A percentile compares a stretch with the other conserved stretches of the same genome.
phyloP scores from a whole-genome alignment of 805 yeast species.

The Candida sithepensis region DNA sequence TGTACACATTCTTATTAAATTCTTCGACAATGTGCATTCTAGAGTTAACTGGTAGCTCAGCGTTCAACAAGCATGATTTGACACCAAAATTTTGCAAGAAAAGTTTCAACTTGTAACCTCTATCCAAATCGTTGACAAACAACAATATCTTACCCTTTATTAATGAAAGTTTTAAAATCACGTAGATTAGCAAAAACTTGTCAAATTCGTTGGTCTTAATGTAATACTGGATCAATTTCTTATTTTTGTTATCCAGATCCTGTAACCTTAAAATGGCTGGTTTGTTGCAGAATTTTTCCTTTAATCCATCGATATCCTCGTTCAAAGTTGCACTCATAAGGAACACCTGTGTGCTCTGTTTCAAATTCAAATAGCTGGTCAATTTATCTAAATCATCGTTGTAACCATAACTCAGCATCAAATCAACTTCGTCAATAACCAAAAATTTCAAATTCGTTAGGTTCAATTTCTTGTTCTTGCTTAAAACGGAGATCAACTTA shows the following conservation, averaged over 20 bases:
- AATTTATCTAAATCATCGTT: conserved; percentile 75
- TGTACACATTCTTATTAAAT: conserved; percentile 85
- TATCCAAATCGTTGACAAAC: conserved; percentile 90
- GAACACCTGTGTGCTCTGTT: conserved; percentile 78
- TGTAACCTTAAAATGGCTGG: conserved; percentile 83
- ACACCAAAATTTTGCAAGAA: conserved; percentile 95
- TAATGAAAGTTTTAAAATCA: conserved; percentile 81
- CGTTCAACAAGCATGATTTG: conserved; percentile 79
- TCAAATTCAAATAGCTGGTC: conserved; percentile 61
- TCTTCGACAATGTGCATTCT: conserved; percentile 94
- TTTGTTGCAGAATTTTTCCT: conserved; percentile 70
- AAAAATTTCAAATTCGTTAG: conserved; percentile 59
- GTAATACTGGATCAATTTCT: conserved; percentile 76
- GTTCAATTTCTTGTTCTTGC: conserved; percentile 42
- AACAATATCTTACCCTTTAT: conserved; percentile 88
- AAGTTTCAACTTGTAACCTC: conserved; percentile 88
- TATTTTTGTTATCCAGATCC: conserved; percentile 50
- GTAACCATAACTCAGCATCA: conserved; percentile 86
- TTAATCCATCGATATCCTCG: conserved; percentile 78
- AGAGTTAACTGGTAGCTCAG: conserved; percentile 90
- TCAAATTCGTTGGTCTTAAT: conserved; percentile 87
- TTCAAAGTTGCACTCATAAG: conserved; percentile 94
- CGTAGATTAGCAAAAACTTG: conserved; percentile 85
- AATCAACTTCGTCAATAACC: conserved; percentile 94
- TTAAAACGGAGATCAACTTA: conserved; percentile 55